phyloP scores from a whole-genome alignment of 139 green algal genomes.

The Chlamydomonas applanata region DNA sequence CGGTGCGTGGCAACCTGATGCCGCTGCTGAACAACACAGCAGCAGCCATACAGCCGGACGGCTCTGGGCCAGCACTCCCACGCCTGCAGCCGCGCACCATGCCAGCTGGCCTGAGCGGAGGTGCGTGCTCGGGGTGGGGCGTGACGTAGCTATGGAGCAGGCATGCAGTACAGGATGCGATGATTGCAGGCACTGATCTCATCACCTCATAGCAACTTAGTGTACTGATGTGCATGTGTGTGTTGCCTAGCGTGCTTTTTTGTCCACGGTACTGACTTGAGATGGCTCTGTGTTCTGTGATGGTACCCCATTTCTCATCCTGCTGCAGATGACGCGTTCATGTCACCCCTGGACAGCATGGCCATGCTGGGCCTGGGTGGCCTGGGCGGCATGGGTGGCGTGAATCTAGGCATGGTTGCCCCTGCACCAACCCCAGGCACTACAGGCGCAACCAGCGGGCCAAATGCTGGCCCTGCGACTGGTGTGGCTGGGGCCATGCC shows the following conservation, averaged over 20 bases:
- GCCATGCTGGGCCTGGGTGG: background rate
- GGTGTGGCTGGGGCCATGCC: no score
- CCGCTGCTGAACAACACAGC: constrained; percentile 30
- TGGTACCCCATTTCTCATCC: no score
- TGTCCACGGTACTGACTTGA: no score
- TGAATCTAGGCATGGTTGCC: no score
- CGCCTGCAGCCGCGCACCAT: background rate
- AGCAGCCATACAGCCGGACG: constrained; percentile 18
- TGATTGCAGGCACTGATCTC: background rate
- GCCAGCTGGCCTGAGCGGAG: background rate
- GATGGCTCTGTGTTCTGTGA: no score
- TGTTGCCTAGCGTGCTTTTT: no score
- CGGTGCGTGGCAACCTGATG: constrained; percentile 23
- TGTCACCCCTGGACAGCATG: background rate
- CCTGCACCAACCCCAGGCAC: no score
- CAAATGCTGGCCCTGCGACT: no score
- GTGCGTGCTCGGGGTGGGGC: background rate
- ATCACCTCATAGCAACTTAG: no score
- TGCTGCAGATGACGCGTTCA: no score
- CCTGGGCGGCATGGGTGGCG: constrained; percentile 9
- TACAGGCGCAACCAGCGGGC: no score
- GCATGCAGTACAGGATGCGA: background rate
- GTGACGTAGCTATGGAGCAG: background rate
- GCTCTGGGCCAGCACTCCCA: background rate
- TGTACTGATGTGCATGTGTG: no score